Conservation (phyloP, 495 filamentous ascomycete genomes). For the Penicillium parvum region DNA sequence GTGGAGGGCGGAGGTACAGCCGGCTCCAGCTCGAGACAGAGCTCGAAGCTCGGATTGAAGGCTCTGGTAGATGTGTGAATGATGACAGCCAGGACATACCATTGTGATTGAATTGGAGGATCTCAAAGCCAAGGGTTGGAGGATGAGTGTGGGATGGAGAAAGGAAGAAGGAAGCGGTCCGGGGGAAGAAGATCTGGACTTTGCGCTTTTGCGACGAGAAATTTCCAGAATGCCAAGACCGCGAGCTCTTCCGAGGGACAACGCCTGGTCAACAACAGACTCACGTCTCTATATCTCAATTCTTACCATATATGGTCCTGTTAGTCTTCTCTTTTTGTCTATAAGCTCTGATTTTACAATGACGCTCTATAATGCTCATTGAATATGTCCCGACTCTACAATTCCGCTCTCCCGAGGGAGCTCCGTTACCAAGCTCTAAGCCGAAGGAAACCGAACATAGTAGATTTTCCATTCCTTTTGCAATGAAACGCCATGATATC, state of each 20-base stretch:
- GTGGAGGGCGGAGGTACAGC: background rate
- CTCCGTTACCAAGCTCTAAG: background rate
- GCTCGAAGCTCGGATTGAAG: background rate
- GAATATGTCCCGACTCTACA: background rate
- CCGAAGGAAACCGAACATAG: background rate
- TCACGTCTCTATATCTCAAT: too few relatives aligned
- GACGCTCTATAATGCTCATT: too few relatives aligned
- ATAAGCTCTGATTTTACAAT: too few relatives aligned
- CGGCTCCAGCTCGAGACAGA: slow-evolving; percentile 1
- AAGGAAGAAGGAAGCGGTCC: slow-evolving; percentile 28
- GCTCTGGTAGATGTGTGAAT: background rate
- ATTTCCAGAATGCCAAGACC: slow-evolving; percentile 56
- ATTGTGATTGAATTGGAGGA: slow-evolving; percentile 19
- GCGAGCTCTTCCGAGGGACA: slow-evolving; percentile 32
- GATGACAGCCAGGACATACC: slow-evolving; percentile 19
- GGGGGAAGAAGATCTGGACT: slow-evolving; percentile 38
- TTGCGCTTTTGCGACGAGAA: slow-evolving; percentile 40
- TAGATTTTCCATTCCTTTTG: slow-evolving; percentile 14
- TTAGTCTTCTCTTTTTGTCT: background rate
- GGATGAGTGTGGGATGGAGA: slow-evolving; percentile 30
- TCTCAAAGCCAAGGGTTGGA: slow-evolving; percentile 26
- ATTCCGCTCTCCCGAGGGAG: slow-evolving; percentile 19
- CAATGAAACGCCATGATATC: slow-evolving; percentile 26
- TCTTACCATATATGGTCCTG: background rate
- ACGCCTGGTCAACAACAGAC: too few relatives aligned